phyloP scores from a whole-genome alignment of 2,329 filamentous ascomycete species.

The Aphanocladium album region DNA sequence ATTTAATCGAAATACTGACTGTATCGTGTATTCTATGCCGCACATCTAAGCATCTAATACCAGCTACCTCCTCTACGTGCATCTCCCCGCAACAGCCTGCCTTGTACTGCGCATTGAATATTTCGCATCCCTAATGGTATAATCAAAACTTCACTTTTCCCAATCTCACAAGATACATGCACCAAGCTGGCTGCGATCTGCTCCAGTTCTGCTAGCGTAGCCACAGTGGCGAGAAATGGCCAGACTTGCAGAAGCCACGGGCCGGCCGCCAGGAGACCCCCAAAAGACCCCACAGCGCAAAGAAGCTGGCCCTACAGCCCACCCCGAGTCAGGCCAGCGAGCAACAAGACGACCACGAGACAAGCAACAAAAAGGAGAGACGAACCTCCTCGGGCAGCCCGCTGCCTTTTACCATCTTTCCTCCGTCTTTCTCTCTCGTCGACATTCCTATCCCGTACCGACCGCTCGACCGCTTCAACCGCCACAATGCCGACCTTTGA shows the following conservation, averaged over 20 bases:
- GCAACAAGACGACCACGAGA: neutral
- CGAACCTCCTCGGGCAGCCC: neutral
- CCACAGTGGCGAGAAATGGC: neutral
- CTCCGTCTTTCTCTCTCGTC: neutral
- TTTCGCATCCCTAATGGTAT: too few species aligned
- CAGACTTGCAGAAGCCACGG: neutral
- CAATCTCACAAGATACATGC: too few species aligned
- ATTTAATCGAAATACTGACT: too few species aligned
- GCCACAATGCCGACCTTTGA: constrained; percentile 34
- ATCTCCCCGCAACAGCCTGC: too few species aligned
- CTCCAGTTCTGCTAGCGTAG: neutral
- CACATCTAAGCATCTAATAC: too few species aligned
- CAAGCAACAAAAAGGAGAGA: neutral
- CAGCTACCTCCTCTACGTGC: too few species aligned
- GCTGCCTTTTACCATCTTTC: neutral
- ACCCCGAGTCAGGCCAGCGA: neutral
- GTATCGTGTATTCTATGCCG: too few species aligned
- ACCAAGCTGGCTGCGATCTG: too few species aligned
- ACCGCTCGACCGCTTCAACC: neutral
- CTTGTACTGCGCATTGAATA: too few species aligned
- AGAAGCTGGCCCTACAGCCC: neutral
- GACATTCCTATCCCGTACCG: neutral
- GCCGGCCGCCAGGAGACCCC: neutral
- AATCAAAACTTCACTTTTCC: too few species aligned
- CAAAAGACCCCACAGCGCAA: neutral